Evolutionary conservation across 345 rosid genomes (phyloP), one percentile per base, ranked within the genome.

Genomic region (Iberis pinnata): DNA sequence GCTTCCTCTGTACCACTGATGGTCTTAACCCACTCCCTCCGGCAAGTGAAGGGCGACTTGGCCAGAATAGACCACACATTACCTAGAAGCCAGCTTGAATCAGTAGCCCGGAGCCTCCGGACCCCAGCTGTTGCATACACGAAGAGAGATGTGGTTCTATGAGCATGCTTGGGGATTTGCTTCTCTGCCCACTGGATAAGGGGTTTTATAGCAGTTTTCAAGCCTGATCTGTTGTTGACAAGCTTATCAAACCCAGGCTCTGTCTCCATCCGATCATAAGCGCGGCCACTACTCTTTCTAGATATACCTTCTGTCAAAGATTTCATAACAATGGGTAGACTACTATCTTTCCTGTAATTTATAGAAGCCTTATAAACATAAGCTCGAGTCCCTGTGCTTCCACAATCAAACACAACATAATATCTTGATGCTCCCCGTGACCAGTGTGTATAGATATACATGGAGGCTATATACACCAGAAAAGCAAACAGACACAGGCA

Each of bases 111-210:
- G 27, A 92, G 78, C 71, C 95, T 83, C 35, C 98, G 83, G 49
- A 92, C 95, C 10, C 98, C 98, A 12, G 97, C 98, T 22, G 98
- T 92, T 45, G 97, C 94, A 58, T 81, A 88, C n/a, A 92, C 79
- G 50, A 84, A 92, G 62, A 92, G 79, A 49, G 86, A 83, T 25
- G 98, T 92, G 38, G 76, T 64, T 71, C 78, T 76, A 69, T 84
- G 95, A n/a, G 89, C 79, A 58, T 63, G 67, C 66, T 77, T 41
- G 6, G 98, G 98, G 52, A 92, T 92, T 70, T 88, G 95, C 78
- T 78, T 88, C 71, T 71, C 75, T 15, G 98, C 97, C 98, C 98
- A 92, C 69, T 60, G 60, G 61, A 85, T 47, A 41, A 88, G 98
- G 12, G 98, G 98, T 42, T 85, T 77, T 52, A 88, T 70, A 6